phyloP scores from a whole-genome alignment of 768 basidiomycete genomes.

The Trametes punicea region DNA sequence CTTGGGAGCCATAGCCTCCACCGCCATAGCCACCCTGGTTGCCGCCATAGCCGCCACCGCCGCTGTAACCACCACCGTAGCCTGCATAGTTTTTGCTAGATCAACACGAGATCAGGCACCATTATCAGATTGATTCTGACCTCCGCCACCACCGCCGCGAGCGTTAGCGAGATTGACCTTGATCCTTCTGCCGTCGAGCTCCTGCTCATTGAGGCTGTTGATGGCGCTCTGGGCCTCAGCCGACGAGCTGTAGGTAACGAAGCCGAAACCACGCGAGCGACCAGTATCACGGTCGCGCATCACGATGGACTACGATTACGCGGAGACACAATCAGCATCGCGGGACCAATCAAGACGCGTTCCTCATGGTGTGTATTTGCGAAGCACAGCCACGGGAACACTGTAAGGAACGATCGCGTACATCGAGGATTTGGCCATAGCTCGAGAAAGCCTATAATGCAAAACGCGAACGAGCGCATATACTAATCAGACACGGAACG shows the following conservation, averaged over 20 bases:
- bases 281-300: constrained; percentile 99
- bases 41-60: constrained; percentile 29
- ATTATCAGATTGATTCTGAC: not conserved
- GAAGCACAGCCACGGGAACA: constrained; percentile 23
- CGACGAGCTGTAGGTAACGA: constrained; percentile 69
- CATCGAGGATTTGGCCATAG: constrained; percentile 86
- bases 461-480: constrained; percentile 38
- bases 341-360: not conserved
- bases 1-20: constrained; percentile 24
- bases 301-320: constrained; percentile 76
- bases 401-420: constrained; percentile 43
- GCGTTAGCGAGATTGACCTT: constrained; percentile 85
- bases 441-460: constrained; percentile 71
- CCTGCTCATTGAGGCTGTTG: constrained; percentile 74
- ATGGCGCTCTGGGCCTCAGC: constrained; percentile 82
- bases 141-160: constrained; percentile 52
- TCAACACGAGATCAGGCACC: not conserved
- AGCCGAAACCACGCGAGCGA: constrained; percentile 95
- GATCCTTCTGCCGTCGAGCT: constrained; percentile 90
- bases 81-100: constrained; percentile 13
- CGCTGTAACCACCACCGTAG: constrained; percentile 31
- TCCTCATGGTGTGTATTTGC: constrained; percentile 5
- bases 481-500: constrained; percentile 45
- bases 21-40: constrained; percentile 29
- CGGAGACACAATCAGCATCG: constrained; percentile 31